These are phyloP conservation scores for Globisporangium nodosum DNA, from an alignment of 352 stramenopile genomes.

Conservation along the genomic window DNA sequence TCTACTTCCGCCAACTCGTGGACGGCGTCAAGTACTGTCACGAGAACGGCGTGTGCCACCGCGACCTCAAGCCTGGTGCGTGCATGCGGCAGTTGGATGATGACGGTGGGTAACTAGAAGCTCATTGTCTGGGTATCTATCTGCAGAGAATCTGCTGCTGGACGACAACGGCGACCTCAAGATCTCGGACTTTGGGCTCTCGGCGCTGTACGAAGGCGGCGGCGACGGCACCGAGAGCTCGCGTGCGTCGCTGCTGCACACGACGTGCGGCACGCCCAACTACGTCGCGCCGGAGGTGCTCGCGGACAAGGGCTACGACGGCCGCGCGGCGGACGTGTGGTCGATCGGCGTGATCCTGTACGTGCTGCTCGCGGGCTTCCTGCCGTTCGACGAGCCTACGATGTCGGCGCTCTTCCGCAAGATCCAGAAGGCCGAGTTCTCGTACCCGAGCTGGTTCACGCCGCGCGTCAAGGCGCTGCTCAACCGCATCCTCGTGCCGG, in stretches of 20 bases:
- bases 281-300: constrained; percentile 95
- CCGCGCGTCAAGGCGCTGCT: constrained; percentile 85
- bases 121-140: no score
- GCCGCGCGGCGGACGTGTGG: constrained; percentile 93
- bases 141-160: constrained; percentile 92
- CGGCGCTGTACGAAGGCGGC: constrained; percentile 87
- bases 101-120: not conserved
- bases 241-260: constrained; percentile 90
- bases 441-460: constrained; percentile 92
- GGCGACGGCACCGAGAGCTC: constrained; percentile 81
- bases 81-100: not conserved
- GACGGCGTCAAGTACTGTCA: constrained; percentile 97
- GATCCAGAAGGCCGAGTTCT: constrained; percentile 95
- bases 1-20: constrained; percentile 98
- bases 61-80: constrained; percentile 93
- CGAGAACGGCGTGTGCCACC: constrained; percentile 95
- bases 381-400: constrained; percentile 93
- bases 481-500: constrained; percentile 91
- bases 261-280: constrained; percentile 95
- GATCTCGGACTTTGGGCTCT: constrained; percentile 99
- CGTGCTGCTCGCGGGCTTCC: constrained; percentile 88
- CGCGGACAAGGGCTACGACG: constrained; percentile 93
- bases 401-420: constrained; percentile 96
- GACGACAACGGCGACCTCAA: constrained; percentile 97
- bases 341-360: constrained; percentile 99